Base-by-base conservation (phyloP, 2,329 filamentous ascomycete species). In the Clonostachys byssicola region DNA sequence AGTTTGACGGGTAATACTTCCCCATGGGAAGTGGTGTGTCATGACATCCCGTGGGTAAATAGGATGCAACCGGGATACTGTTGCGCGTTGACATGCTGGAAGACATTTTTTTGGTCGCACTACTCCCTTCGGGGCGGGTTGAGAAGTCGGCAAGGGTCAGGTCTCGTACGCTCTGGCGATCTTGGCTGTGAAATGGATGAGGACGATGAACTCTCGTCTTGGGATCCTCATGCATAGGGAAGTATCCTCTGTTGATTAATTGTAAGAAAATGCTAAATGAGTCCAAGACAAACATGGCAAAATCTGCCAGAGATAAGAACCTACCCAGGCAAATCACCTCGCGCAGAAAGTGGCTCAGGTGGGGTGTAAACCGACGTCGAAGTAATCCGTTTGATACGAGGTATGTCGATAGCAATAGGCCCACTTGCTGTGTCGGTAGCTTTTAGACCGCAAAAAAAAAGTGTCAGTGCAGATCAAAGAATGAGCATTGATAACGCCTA, bases 1-100 rank as follows among this genome's bases (percentile, higher is more conserved):
- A 84, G 61, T 83, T 83, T 23, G 78, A 75, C 1, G 81, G 81
- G 49, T 84, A 82, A 55, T 84, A 85, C 62, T 83, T 84, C 20
- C 81, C 81, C 63, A 81, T 68, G 0, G 80, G 77, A 34, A 81
- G 62, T 5, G 70, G 62, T 35, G 62, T 69, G 36, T 72, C 71
- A 44, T 74, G 70, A 36, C 73, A 65, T 3, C 75, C 76, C 23
- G 70, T 71, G 7, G 77, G 74, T 34, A 75, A 65, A 50, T 78
- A 80, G 2, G 76, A 77, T 9, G 75, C 63, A 35, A 78, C 68
- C 7, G 75, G 73, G 7, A 71, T 72, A 30, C 23, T 30, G 53
- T 66, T 68, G 33, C 65, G 51, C 10, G 56, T 56, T 40, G 52
- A 44, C 43, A 55, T 50, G 50, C 52, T 17, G 49, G 52, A 40